Conservation (phyloP, 805 yeast species). For the Pichia scutulata region DNA sequence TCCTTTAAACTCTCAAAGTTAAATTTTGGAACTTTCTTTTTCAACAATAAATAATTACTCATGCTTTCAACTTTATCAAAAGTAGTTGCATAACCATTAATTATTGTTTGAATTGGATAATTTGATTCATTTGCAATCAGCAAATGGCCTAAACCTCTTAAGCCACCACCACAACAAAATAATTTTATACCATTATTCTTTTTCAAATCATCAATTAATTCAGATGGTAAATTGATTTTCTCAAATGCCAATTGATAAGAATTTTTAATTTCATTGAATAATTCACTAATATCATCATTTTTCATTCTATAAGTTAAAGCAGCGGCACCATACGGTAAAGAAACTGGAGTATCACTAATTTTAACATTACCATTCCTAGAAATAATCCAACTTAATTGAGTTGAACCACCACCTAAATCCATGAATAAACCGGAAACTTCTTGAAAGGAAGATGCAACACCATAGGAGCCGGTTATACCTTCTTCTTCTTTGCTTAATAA, state of each 20-base stretch:
- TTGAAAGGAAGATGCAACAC: constrained; percentile 67
- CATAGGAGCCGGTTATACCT: constrained; percentile 60
- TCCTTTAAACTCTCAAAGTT: constrained; percentile 25
- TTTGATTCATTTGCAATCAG: constrained; percentile 40
- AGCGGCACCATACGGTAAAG: constrained; percentile 70
- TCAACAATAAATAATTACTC: constrained; percentile 44
- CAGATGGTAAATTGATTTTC: constrained; percentile 45
- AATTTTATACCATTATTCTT: constrained; percentile 53
- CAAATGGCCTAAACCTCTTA: constrained; percentile 62
- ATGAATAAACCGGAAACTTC: constrained; percentile 59
- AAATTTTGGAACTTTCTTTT: constrained; percentile 38
- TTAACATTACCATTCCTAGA: constrained; percentile 47
- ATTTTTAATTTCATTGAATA: constrained; percentile 46
- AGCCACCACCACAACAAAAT: constrained; percentile 69
- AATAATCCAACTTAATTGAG: constrained; percentile 64
- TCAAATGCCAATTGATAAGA: constrained; percentile 45
- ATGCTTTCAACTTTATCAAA: constrained; percentile 42
- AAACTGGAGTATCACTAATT: constrained; percentile 50
- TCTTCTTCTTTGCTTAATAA: constrained; percentile 56
- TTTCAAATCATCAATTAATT: constrained; percentile 42
- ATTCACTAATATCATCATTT: constrained; percentile 39
- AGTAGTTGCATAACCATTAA: constrained; percentile 60
- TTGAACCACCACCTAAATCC: constrained; percentile 69
- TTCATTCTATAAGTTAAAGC: constrained; percentile 50
- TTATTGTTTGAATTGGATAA: constrained; percentile 63